Conservation (phyloP, 1,284 basidiomycete species). For the Ustilago bromivora region DNA sequence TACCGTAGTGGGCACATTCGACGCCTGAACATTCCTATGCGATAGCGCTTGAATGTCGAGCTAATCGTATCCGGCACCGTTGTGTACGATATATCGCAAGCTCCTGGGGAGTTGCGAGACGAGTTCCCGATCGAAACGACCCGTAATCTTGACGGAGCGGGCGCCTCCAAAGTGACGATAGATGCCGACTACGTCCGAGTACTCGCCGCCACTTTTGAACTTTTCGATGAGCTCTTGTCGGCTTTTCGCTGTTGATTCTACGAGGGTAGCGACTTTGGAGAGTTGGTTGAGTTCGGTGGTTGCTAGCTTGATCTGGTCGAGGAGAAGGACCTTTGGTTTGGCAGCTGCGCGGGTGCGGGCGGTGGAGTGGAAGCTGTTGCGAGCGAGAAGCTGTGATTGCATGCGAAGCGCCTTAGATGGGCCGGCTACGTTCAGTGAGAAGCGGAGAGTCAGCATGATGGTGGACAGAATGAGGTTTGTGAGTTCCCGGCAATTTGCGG, state of each 20-base stretch:
- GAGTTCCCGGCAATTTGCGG: no score
- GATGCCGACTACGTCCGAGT: constrained; percentile 80
- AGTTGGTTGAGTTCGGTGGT: constrained; percentile 50
- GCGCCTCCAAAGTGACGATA: constrained; percentile 78
- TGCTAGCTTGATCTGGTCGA: constrained; percentile 60
- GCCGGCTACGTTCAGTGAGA: not conserved
- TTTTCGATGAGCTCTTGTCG: constrained; percentile 51
- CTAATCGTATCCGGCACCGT: constrained; percentile 67
- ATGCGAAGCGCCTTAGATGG: not conserved
- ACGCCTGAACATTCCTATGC: constrained; percentile 47
- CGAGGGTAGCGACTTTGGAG: constrained; percentile 31
- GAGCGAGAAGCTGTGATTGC: not conserved
- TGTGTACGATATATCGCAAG: constrained; percentile 61
- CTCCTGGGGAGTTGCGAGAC: constrained; percentile 46
- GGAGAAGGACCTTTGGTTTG: constrained; percentile 57
- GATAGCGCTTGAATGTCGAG: constrained; percentile 57
- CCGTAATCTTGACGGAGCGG: constrained; percentile 55
- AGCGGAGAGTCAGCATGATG: constrained; percentile 7
- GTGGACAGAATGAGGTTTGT: not conserved
- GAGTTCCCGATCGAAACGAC: constrained; percentile 60
- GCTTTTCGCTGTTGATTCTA: constrained; percentile 36
- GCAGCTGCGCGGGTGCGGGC: constrained; percentile 5
- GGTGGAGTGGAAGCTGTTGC: constrained; percentile 19
- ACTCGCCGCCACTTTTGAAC: constrained; percentile 69
- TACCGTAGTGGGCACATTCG: constrained; percentile 63